Percentiles rank a stretch among this genome's conserved stretches.
Evolutionary conservation across 176 grass and related monocot genomes (phyloP).

Genomic region (Microstegium vimineum): DNA sequence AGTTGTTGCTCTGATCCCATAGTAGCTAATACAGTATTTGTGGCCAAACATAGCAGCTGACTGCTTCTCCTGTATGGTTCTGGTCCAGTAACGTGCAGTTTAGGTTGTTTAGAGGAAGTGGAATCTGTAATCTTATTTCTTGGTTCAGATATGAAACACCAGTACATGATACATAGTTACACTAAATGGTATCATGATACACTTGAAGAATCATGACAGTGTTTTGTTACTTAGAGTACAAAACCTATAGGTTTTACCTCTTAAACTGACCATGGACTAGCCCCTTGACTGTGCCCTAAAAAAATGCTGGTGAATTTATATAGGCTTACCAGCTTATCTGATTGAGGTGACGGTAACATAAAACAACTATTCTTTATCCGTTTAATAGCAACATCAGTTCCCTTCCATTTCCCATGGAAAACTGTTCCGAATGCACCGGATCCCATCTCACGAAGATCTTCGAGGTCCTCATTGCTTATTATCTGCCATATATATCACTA

Average conservation of each 20-base stretch:
- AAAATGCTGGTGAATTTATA: conserved; percentile 1
- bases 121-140: neutral
- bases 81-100: neutral
- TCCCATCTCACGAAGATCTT: conserved; percentile 84
- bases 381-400: conserved; percentile 93
- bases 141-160: neutral
- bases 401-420: conserved; percentile 94
- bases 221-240: neutral
- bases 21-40: neutral
- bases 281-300: conserved; percentile 6
- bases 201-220: neutral
- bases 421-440: conserved; percentile 90
- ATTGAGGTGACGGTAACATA: conserved; percentile 51
- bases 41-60: neutral
- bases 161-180: no score
- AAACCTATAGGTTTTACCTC: neutral
- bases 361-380: conserved; percentile 88
- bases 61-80: neutral
- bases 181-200: no score
- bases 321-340: conserved; percentile 64
- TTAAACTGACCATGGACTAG: neutral
- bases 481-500: conserved; percentile 43
- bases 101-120: neutral
- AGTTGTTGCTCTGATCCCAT: neutral
- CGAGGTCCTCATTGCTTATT: conserved; percentile 87